phyloP scores from a whole-genome alignment of 2,329 filamentous ascomycete genomes.

The Trichoderma koningii region DNA sequence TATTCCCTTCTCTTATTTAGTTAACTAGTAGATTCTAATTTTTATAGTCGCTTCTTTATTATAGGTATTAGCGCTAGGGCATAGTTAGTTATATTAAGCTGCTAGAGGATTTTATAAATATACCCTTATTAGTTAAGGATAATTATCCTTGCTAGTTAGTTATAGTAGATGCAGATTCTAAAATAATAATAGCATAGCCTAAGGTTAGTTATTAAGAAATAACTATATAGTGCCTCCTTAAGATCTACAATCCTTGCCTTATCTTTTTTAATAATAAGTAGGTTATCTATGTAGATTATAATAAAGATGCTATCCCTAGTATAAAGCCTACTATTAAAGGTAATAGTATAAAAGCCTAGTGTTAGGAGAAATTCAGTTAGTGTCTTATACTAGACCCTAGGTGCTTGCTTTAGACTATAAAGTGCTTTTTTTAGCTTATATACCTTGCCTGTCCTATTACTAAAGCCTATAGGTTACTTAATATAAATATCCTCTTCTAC shows the following conservation, averaged over 20 bases:
- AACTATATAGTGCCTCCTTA: too few relatives aligned
- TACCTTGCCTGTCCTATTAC: neutral
- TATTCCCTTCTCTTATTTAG: too few relatives aligned
- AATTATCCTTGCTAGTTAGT: neutral
- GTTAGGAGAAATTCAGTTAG: neutral
- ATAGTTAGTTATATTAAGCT: neutral
- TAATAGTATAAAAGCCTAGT: too few relatives aligned
- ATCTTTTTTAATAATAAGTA: too few relatives aligned
- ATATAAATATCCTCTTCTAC: too few relatives aligned
- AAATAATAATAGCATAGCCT: neutral
- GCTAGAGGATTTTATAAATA: too few relatives aligned
- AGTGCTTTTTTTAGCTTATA: conserved; percentile 14
- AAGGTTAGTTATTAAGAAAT: neutral
- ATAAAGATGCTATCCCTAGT: too few relatives aligned
- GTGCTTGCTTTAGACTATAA: neutral
- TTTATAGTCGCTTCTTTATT: too few relatives aligned
- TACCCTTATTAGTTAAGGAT: neutral
- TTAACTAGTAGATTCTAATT: too few relatives aligned
- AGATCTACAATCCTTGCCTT: neutral
- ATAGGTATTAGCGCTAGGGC: neutral
- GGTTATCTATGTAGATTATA: too few relatives aligned
- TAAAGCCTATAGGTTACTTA: too few relatives aligned
- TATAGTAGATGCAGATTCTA: neutral
- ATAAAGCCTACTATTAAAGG: too few relatives aligned
- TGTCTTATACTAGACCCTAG: neutral